These are phyloP conservation scores for Aureobasidium sp. DNA, from an alignment of 2,329 filamentous ascomycete species.

Conservation along the genomic window DNA sequence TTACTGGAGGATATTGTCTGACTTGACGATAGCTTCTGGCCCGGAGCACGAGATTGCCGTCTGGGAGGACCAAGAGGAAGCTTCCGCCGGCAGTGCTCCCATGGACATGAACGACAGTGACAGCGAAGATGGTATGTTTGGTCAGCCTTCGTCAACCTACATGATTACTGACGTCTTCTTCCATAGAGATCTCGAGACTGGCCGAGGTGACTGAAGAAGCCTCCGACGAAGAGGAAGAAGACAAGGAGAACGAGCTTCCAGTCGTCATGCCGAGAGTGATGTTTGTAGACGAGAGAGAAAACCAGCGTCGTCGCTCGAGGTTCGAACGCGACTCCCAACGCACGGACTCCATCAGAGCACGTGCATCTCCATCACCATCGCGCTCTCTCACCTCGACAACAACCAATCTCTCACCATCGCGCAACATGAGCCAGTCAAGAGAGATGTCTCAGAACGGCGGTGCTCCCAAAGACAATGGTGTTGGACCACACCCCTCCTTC, in stretches of 20 bases:
- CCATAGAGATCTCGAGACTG: not conserved
- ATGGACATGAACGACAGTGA: not conserved
- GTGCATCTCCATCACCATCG: not conserved
- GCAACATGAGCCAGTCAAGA: constrained; percentile 5
- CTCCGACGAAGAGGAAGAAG: not conserved
- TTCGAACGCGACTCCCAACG: not conserved
- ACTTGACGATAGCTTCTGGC: not conserved
- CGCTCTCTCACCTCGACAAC: not conserved
- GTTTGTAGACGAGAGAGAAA: not conserved
- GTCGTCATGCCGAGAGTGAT: not conserved
- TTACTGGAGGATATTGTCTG: not conserved
- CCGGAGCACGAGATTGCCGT: not conserved
- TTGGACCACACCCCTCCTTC: constrained; percentile 52
- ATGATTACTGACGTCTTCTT: not conserved
- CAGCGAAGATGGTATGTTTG: not conserved
- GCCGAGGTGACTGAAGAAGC: not conserved
- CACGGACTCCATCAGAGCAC: not conserved
- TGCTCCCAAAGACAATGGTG: not conserved
- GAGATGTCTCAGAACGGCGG: not conserved
- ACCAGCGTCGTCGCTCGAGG: not conserved
- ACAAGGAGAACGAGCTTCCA: not conserved
- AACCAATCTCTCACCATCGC: not conserved
- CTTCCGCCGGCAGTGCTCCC: not conserved
- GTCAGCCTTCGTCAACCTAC: not conserved
- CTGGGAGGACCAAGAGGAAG: not conserved